Conservation (phyloP, 2,329 filamentous ascomycete genomes). For the Dothistroma septosporum region DNA sequence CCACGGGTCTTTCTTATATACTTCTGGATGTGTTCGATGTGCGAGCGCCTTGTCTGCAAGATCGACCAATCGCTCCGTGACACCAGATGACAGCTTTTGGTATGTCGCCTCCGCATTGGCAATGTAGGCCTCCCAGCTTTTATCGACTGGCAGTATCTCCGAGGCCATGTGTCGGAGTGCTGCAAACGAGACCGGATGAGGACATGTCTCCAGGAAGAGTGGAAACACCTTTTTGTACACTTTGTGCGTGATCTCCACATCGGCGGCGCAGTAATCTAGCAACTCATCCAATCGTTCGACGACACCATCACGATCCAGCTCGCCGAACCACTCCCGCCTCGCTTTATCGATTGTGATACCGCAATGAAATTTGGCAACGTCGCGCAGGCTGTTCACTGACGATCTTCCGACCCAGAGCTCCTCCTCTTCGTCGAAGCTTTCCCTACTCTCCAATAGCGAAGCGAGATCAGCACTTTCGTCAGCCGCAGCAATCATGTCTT, state of each 20-base stretch:
- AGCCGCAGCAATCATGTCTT: conserved; percentile 71
- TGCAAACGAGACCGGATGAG: conserved; percentile 95
- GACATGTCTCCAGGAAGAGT: conserved; percentile 81
- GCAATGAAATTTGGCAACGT: conserved; percentile 95
- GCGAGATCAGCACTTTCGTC: conserved; percentile 68
- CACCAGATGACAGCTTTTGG: conserved; percentile 67
- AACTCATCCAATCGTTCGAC: conserved; percentile 71
- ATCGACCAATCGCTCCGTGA: conserved; percentile 67
- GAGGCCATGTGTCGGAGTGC: conserved; percentile 89
- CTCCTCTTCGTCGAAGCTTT: conserved; percentile 70
- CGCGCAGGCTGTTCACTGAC: conserved; percentile 88
- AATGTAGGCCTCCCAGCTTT: conserved; percentile 82
- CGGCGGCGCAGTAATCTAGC: conserved; percentile 88
- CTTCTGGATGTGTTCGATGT: conserved; percentile 63
- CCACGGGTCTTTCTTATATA: conserved; percentile 82
- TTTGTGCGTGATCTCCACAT: conserved; percentile 86
- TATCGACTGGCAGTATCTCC: conserved; percentile 85
- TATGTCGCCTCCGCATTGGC: conserved; percentile 82
- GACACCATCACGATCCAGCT: conserved; percentile 69
- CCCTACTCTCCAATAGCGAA: conserved; percentile 61
- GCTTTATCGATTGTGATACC: conserved; percentile 88
- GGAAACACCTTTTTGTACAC: conserved; percentile 95
- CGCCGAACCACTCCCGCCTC: conserved; percentile 78
- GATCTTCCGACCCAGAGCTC: conserved; percentile 94
- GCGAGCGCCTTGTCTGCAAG: conserved; percentile 74